Base-by-base conservation (phyloP, 768 basidiomycete species). In the Agaricus blazei region DNA sequence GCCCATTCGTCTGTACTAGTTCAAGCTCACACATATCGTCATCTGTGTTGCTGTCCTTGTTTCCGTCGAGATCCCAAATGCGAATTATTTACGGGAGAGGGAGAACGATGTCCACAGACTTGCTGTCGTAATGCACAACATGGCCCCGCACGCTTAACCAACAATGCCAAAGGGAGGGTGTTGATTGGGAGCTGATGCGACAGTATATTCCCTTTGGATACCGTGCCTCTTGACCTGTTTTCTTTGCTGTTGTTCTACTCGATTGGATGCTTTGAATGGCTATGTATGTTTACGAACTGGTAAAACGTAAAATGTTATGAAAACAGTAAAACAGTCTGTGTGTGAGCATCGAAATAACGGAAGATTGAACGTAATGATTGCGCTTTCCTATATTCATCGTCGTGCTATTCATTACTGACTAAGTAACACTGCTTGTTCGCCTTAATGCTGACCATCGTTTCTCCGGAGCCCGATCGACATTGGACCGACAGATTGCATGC, bases 91-190 rank as follows among this genome's bases (percentile, higher is more conserved):
- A 11, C 34, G 47, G 49, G 49, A 57, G 52, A 53, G 44, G 57
- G 60, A 61, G 55, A 62, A 58, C 58, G 61, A 63, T 59, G 60
- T 58, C 63, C 63, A 63, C 46, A 59, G 49, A 52, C 57, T 60
- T 65, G 48, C 54, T 71, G 62, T 67, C 80, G 81, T 76, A 84
- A 87, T 87, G 90, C 92, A 93, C 70, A 84, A 88, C 83, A 93
- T 78, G 85, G 92, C 88, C 88, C 87, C 92, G 93, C 92, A 94
- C 92, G 92, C 92, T 94, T 94, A 79, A 93, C 92, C 92, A 93
- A 94, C 88, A 84, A 82, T 81, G 82, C 76, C 73, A 66, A 72
- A 77, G 76, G 80, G 76, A 76, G 72, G 70, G 70, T 81, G 82
- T 76, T 85, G 90, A 91, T 89, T 90, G 89, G 90, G 90, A 91